Evolutionary conservation across 1,139 yeast genomes (phyloP), one percentile per base, ranked within the genome.

Genomic region (Kodamaea arcana): DNA sequence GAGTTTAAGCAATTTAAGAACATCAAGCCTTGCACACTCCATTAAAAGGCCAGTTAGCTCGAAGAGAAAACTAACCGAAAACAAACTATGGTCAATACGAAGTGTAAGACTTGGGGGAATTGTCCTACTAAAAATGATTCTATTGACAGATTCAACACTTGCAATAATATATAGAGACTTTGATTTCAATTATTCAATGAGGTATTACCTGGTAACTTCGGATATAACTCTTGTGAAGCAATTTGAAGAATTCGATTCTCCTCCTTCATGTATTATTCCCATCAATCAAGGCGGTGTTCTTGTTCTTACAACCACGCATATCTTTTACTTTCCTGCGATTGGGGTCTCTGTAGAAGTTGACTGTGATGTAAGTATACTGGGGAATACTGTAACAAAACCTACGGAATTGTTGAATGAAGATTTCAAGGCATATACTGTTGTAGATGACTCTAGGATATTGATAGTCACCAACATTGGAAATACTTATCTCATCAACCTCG

Each of bases 111-210:
- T 65, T 5, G 73, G 73, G 1, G 54, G 53, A 13, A 44, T 65
- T 10, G 53, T 52, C 10, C 52, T 65, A 0, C 50, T 51, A 32
- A 56, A 56, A 36, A 45, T 65, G 35, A 49, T 47, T 2, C 29
- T 45, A 4, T 32, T 50, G 9, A 25, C 33, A 1, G 30, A 31
- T 2, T 26, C 39, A 11, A 29, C 42, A 3, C 21, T 67, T 10
- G 67, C 68, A 0, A 43, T 66, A 1, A 42, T 66, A 12, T 66
- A 65, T 41, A 49, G 72, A 23, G 72, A 66, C 35, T 57, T 58
- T 30, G 58, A 60, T 30, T 62, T 57, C 40, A 50, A 53, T 28
- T 58, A 52, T 34, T 60, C 65, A 3, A 39, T 68, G 29, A 45
- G 74, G 22, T 56, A 48, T 39, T 65, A 62, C 41, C 32, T 43